phyloP scores from a whole-genome alignment of 2,329 filamentous ascomycete species.

The Colletotrichum sp. region DNA sequence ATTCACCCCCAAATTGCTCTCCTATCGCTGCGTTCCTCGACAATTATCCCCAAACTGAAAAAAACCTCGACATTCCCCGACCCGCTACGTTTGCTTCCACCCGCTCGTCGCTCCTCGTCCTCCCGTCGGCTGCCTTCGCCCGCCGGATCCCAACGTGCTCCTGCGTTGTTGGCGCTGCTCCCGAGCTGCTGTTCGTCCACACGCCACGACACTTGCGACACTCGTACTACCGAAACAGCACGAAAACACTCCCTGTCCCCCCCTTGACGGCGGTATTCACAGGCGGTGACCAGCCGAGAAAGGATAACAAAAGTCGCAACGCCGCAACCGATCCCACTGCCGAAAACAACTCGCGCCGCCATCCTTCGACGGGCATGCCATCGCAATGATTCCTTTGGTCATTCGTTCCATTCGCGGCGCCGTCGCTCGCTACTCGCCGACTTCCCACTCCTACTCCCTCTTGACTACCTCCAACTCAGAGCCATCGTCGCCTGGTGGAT shows the following conservation, averaged over 20 bases:
- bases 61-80: neutral
- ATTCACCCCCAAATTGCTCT: neutral
- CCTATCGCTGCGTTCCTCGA: neutral
- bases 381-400: constrained; percentile 19
- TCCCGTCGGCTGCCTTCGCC: neutral
- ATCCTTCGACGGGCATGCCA: neutral
- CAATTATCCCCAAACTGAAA: neutral
- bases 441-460: constrained; percentile 1
- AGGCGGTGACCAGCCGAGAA: neutral
- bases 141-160: neutral
- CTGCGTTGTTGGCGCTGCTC: neutral
- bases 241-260: neutral
- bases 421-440: constrained; percentile 14
- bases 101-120: neutral
- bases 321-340: neutral
- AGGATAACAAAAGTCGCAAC: neutral
- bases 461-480: constrained; percentile 8
- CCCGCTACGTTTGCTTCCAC: neutral
- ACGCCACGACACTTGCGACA: neutral
- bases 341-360: neutral
- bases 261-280: neutral
- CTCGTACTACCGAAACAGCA: neutral
- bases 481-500: neutral
- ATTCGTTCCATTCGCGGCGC: constrained; percentile 20
- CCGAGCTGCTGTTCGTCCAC: neutral